Percentiles rank a stretch among this genome's conserved stretches.
Evolutionary conservation across 2,329 filamentous ascomycete species (phyloP).

Genomic region (Sporothrix brunneoviolacea): DNA sequence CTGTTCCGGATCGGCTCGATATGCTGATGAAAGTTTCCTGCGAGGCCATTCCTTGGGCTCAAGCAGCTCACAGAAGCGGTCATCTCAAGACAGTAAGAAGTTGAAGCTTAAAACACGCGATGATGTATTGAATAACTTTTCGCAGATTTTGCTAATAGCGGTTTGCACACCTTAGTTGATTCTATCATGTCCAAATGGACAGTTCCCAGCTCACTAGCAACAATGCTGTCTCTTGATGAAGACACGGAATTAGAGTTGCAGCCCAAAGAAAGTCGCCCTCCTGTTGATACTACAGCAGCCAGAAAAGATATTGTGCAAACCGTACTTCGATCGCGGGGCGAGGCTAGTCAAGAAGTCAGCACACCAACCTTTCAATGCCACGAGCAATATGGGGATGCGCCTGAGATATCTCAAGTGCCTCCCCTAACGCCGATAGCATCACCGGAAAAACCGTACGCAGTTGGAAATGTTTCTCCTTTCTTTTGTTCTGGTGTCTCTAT

Average conservation of each 20-base stretch:
- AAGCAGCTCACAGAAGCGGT: constrained; percentile 14
- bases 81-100: constrained; percentile 15
- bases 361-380: too few relatives aligned
- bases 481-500: too few relatives aligned
- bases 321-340: neutral
- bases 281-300: neutral
- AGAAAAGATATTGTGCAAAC: constrained; percentile 7
- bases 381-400: neutral
- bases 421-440: constrained; percentile 3
- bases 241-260: neutral
- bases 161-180: constrained; percentile 30
- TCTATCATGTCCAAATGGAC: constrained; percentile 42
- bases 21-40: neutral
- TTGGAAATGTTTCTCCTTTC: neutral
- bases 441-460: neutral
- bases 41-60: constrained; percentile 4
- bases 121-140: too few relatives aligned
- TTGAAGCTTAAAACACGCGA: too few relatives aligned
- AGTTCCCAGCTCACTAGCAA: constrained; percentile 14
- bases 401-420: neutral
- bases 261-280: neutral
- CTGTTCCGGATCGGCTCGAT: neutral
- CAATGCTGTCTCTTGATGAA: constrained; percentile 17
- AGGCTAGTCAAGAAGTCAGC: neutral
- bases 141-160: too few relatives aligned